Evolutionary conservation across 495 filamentous ascomycete species (phyloP).

Genomic region (Niebla homalea): DNA sequence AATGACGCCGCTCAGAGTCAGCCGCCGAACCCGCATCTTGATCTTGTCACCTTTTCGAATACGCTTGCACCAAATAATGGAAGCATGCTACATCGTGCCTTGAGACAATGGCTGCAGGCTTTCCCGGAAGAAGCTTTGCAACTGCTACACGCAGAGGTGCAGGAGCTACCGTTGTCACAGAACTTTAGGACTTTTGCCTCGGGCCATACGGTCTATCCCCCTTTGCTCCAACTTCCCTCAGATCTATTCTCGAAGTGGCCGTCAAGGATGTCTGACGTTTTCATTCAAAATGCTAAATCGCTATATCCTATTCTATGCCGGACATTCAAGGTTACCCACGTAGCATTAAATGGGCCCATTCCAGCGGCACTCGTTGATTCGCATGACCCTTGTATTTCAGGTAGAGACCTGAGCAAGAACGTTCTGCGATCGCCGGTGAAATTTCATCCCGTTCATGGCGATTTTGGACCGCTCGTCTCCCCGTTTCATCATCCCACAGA

Average conservation of each 20-base stretch:
- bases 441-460: constrained; percentile 49
- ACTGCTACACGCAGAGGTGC: too few species aligned
- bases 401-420: constrained; percentile 26
- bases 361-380: constrained; percentile 25
- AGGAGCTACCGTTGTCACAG: too few species aligned
- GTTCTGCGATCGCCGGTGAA: constrained; percentile 51
- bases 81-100: too few species aligned
- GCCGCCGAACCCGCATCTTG: too few species aligned
- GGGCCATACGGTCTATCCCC: constrained; percentile 46
- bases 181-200: too few species aligned
- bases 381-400: background rate
- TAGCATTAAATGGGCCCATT: constrained; percentile 65
- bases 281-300: constrained; percentile 20
- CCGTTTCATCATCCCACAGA: constrained; percentile 15
- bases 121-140: too few species aligned
- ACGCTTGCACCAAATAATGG: too few species aligned
- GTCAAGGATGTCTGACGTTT: constrained; percentile 26
- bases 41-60: too few species aligned
- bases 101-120: too few species aligned
- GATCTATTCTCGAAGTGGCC: constrained; percentile 38
- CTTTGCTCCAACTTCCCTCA: constrained; percentile 52
- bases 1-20: too few species aligned
- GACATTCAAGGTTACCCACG: constrained; percentile 45
- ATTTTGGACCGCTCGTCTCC: constrained; percentile 42
- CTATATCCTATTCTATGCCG: constrained; percentile 37